phyloP scores from a whole-genome alignment of 768 basidiomycete species.

The Suillus alpinus region DNA sequence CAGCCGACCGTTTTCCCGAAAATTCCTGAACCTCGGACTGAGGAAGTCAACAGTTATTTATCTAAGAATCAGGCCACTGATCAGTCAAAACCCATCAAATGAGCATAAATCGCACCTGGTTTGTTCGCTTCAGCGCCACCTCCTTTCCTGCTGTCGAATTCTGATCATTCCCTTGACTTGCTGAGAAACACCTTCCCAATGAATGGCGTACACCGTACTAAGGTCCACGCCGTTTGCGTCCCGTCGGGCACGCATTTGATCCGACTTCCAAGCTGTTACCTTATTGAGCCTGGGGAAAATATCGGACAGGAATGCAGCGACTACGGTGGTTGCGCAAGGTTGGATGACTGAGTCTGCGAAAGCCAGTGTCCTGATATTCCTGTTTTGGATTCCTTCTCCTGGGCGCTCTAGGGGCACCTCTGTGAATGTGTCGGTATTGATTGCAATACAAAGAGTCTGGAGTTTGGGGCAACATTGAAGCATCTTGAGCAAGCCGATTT shows the following conservation, averaged over 20 bases:
- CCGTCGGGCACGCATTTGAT: not conserved
- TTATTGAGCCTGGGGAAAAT: not conserved
- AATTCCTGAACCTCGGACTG: not conserved
- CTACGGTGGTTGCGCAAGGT: not conserved
- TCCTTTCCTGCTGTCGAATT: not conserved
- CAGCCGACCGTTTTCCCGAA: not conserved
- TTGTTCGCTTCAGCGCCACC: not conserved
- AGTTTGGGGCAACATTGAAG: not conserved
- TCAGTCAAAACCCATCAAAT: not conserved
- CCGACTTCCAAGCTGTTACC: not conserved
- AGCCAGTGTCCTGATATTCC: not conserved
- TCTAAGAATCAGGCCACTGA: not conserved
- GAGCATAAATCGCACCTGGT: not conserved
- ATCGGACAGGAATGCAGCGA: slow-evolving; percentile 1
- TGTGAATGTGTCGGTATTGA: not conserved
- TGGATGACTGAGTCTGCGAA: not conserved
- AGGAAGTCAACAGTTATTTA: not conserved
- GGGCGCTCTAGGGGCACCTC: not conserved
- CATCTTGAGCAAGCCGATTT: not conserved
- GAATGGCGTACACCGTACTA: not conserved
- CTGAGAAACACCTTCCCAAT: not conserved
- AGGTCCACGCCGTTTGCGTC: not conserved
- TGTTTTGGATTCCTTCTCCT: not conserved
- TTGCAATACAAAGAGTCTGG: not conserved
- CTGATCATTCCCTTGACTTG: not conserved